Conservation (phyloP, 495 filamentous ascomycete species). For the Neurospora pannonica region DNA sequence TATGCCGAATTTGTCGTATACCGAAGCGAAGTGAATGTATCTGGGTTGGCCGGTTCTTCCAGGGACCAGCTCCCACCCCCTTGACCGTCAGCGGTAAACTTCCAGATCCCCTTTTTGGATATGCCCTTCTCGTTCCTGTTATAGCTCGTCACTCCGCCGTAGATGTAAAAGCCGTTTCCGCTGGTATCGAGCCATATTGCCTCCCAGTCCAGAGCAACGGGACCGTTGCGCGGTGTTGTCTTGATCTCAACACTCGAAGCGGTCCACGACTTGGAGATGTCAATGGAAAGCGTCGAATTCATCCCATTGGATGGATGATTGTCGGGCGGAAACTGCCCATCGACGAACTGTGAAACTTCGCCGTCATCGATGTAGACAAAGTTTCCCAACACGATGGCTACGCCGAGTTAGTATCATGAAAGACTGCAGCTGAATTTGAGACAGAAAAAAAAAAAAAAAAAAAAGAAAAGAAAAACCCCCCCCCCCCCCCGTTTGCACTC, state of each 20-base stretch:
- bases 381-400: slow-evolving; percentile 4
- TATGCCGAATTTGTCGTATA: slow-evolving; percentile 1
- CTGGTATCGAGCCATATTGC: slow-evolving; percentile 19
- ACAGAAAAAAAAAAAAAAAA: too few species aligned
- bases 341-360: slow-evolving; percentile 3
- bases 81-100: slow-evolving; percentile 23
- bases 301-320: background rate
- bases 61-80: slow-evolving; percentile 28
- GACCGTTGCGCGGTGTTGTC: slow-evolving; percentile 15
- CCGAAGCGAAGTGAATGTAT: slow-evolving; percentile 1
- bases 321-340: background rate
- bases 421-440: too few species aligned
- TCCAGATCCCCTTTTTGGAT: slow-evolving; percentile 23
- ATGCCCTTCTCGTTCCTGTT: too few species aligned
- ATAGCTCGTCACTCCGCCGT: slow-evolving; percentile 23
- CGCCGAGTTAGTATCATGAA: background rate
- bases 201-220: too few species aligned
- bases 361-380: slow-evolving; percentile 9
- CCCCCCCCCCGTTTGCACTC: too few species aligned
- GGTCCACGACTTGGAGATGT: slow-evolving; percentile 29
- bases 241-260: slow-evolving; percentile 17
- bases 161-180: slow-evolving; percentile 22
- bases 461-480: too few species aligned
- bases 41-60: background rate
- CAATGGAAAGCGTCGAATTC: slow-evolving; percentile 28